These are phyloP conservation scores for Globisporangium abappressorium DNA, from an alignment of 352 stramenopile genomes.

Conservation along the genomic window DNA sequence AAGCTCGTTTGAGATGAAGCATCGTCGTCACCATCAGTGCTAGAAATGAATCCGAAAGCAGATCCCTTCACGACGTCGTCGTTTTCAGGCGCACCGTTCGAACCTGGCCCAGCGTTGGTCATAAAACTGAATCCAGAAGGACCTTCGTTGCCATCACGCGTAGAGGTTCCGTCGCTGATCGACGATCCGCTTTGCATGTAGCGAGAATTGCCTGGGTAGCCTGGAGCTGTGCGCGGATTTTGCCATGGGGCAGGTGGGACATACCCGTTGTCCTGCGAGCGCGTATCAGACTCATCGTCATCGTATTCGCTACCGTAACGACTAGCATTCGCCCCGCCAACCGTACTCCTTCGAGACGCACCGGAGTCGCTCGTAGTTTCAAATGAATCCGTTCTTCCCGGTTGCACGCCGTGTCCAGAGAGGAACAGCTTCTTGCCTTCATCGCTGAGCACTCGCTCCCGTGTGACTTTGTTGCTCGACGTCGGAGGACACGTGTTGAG, in stretches of 20 bases:
- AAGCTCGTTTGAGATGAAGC: constrained; percentile 41
- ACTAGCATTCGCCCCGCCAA: constrained; percentile 32
- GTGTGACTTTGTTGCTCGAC: constrained; percentile 58
- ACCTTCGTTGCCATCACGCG: constrained; percentile 14
- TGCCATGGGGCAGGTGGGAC: constrained; percentile 33
- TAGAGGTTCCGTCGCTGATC: constrained; percentile 25
- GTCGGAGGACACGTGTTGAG: constrained; percentile 57
- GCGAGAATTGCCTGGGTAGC: constrained; percentile 28
- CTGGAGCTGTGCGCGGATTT: constrained; percentile 16
- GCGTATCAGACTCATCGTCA: constrained; percentile 49
- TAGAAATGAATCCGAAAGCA: constrained; percentile 80
- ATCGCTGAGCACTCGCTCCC: constrained; percentile 76
- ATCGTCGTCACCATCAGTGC: constrained; percentile 38
- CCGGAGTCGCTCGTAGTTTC: constrained; percentile 30
- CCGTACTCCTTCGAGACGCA: constrained; percentile 25
- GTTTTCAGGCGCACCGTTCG: constrained; percentile 10
- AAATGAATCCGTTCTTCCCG: constrained; percentile 26
- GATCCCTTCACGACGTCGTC: constrained; percentile 28
- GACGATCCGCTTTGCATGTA: constrained; percentile 25
- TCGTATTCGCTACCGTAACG: constrained; percentile 56
- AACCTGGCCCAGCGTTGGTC: constrained; percentile 8
- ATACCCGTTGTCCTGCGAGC: constrained; percentile 52
- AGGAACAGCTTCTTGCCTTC: constrained; percentile 86
- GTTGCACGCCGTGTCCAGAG: constrained; percentile 39
- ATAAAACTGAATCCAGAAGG: constrained; percentile 57